These are phyloP conservation scores for Tylopilus balloui DNA, from an alignment of 768 basidiomycete genomes.

Conservation along the genomic window DNA sequence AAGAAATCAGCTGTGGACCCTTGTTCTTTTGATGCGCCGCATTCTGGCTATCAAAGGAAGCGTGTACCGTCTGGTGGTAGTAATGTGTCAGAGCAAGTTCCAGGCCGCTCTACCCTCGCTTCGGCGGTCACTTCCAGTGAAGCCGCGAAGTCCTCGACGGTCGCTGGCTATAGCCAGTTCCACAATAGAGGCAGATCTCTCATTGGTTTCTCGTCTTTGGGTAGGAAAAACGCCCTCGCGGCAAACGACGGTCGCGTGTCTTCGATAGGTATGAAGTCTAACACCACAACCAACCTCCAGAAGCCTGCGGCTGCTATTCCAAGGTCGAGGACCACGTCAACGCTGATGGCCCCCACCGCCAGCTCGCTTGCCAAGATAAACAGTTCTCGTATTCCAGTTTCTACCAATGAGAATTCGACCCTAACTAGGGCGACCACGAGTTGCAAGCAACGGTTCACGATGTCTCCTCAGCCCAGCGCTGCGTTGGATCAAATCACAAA, in stretches of 20 bases:
- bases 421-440: constrained; percentile 6
- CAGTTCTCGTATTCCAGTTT: constrained; percentile 23
- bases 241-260: constrained; percentile 18
- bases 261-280: constrained; percentile 30
- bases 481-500: constrained; percentile 35
- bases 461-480: constrained; percentile 13
- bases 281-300: constrained; percentile 6
- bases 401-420: constrained; percentile 16
- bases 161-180: constrained; percentile 16
- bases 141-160: constrained; percentile 11
- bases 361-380: constrained; percentile 66
- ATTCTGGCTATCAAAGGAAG: constrained; percentile 17
- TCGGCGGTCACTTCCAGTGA: constrained; percentile 7
- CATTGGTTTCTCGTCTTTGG: constrained; percentile 36
- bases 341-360: constrained; percentile 69
- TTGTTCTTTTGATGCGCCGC: constrained; percentile 22
- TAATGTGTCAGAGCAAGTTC: constrained; percentile 1
- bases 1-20: constrained; percentile 22
- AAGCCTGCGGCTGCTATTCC: constrained; percentile 12
- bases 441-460: constrained; percentile 12
- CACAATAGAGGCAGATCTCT: constrained; percentile 16
- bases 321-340: constrained; percentile 36
- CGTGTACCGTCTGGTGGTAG: constrained; percentile 16
- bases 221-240: constrained; percentile 31
- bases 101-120: constrained; percentile 15